Conservation (phyloP, 192 early-diverging fungal genomes). For the Funneliformis geosporum region DNA sequence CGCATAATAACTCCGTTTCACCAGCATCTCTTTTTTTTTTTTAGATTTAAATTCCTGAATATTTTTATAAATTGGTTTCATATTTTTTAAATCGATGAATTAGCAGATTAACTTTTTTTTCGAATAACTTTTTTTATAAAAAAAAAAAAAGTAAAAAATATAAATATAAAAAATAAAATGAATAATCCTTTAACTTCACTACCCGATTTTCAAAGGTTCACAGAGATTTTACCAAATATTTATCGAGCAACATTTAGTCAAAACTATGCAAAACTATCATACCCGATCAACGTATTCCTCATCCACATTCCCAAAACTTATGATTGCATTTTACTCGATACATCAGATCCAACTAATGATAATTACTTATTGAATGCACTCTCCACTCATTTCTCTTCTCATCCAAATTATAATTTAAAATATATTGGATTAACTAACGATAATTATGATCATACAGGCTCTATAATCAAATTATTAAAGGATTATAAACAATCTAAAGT, state of each 20-base stretch:
- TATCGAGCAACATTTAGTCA: neutral
- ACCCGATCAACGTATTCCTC: neutral
- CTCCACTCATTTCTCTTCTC: neutral
- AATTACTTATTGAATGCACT: neutral
- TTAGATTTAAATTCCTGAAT: too few relatives aligned
- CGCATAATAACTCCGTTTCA: too few relatives aligned
- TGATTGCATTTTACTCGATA: neutral
- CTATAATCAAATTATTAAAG: neutral
- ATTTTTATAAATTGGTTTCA: too few relatives aligned
- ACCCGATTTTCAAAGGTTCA: neutral
- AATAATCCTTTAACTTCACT: neutral
- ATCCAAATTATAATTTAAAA: neutral
- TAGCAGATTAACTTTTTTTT: too few relatives aligned
- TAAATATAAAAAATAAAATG: neutral
- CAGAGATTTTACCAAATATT: neutral
- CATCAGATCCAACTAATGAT: neutral
- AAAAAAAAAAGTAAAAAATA: too few relatives aligned
- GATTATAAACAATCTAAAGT: neutral
- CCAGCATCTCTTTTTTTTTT: too few relatives aligned
- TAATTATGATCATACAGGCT: neutral
- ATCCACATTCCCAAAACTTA: neutral
- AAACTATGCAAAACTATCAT: neutral
- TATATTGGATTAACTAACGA: neutral
- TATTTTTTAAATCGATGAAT: too few relatives aligned
- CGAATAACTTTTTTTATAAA: too few relatives aligned